Evolutionary conservation across 2,329 filamentous ascomycete genomes (phyloP).

Genomic region (Scedosporium aurantiacum): DNA sequence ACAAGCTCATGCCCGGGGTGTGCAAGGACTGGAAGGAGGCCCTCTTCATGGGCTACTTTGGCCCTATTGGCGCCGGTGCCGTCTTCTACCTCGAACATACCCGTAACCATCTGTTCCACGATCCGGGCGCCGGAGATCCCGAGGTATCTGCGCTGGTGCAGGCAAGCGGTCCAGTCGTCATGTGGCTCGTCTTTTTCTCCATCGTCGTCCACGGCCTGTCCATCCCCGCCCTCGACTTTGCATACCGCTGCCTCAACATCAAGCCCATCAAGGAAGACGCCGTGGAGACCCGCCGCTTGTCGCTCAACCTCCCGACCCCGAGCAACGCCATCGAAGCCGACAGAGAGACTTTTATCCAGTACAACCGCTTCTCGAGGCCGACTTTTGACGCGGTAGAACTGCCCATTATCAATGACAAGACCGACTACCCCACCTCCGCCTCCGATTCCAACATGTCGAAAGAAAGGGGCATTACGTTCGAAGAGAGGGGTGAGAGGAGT

Average conservation of each 20-base stretch:
- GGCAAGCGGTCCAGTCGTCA: slow-evolving; percentile 27
- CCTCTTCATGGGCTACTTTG: slow-evolving; percentile 57
- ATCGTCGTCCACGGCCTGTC: slow-evolving; percentile 37
- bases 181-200: slow-evolving; percentile 29
- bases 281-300: slow-evolving; percentile 25
- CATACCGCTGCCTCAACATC: slow-evolving; percentile 27
- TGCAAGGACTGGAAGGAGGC: slow-evolving; percentile 45
- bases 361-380: slow-evolving; percentile 36
- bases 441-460: no score
- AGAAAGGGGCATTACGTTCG: no score
- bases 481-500: no score
- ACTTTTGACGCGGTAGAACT: slow-evolving; percentile 9
- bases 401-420: background rate
- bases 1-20: slow-evolving; percentile 42
- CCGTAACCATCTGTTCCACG: slow-evolving; percentile 26
- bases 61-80: slow-evolving; percentile 66
- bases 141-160: slow-evolving; percentile 24
- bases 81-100: slow-evolving; percentile 58
- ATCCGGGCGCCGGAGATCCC: slow-evolving; percentile 21
- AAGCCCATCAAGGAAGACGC: slow-evolving; percentile 31
- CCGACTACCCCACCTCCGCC: background rate
- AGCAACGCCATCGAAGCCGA: slow-evolving; percentile 28
- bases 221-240: slow-evolving; percentile 29
- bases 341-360: slow-evolving; percentile 28
- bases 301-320: slow-evolving; percentile 23